These are phyloP conservation scores for Haplosporangium sp. DNA, from an alignment of 371 early-diverging fungal genomes.

Conservation along the genomic window DNA sequence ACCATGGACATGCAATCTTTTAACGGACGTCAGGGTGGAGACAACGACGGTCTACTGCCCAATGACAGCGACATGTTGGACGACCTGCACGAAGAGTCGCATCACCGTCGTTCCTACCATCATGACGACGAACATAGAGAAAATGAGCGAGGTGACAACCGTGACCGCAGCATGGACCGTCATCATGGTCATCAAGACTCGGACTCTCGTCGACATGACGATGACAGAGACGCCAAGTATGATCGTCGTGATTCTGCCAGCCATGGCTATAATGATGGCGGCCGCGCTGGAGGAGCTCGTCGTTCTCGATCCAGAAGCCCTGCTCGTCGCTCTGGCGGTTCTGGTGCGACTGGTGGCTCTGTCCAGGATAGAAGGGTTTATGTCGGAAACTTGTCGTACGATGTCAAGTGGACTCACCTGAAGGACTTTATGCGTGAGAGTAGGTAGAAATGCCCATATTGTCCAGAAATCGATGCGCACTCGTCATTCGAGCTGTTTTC, in stretches of 20 bases:
- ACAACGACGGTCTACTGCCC: conserved; percentile 8
- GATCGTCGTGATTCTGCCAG: conserved; percentile 3
- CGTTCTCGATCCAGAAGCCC: conserved; percentile 45
- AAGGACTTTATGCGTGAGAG: conserved; percentile 87
- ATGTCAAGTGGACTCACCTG: conserved; percentile 69
- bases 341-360: background rate
- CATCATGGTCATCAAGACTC: background rate
- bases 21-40: conserved; percentile 1
- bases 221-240: conserved; percentile 36
- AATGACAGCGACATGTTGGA: conserved; percentile 20
- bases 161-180: conserved; percentile 16
- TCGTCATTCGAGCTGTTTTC: background rate
- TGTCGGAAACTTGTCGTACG: conserved; percentile 75
- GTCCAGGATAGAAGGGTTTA: conserved; percentile 65
- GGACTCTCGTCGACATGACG: background rate
- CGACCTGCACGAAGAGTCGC: conserved; percentile 26
- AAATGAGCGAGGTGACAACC: background rate
- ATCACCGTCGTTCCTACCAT: conserved; percentile 34
- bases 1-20: background rate
- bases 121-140: background rate
- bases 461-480: background rate
- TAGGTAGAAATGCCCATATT: conserved; percentile 22
- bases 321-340: conserved; percentile 1
- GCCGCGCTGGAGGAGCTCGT: conserved; percentile 4
- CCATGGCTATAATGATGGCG: background rate